Evolutionary conservation across 1,284 basidiomycete genomes (phyloP).

Genomic region (Cryptococcus amylolentus): DNA sequence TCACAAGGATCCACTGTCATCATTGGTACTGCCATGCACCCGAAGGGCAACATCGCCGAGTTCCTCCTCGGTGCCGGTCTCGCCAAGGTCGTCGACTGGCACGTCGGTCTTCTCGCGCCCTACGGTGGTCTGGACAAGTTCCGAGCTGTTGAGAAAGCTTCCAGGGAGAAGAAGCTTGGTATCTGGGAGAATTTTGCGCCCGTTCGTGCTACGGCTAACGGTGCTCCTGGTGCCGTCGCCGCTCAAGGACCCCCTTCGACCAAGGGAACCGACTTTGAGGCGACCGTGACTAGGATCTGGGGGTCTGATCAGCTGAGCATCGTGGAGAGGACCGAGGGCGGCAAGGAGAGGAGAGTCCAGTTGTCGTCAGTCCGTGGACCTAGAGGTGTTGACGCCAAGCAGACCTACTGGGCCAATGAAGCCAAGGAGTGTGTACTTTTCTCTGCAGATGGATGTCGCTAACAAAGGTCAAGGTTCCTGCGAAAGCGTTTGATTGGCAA

Average conservation of each 20-base stretch:
- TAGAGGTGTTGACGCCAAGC: slow-evolving; percentile 78
- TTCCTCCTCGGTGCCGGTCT: slow-evolving; percentile 79
- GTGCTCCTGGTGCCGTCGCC: slow-evolving; percentile 8
- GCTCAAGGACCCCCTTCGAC: slow-evolving; percentile 51
- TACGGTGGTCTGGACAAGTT: slow-evolving; percentile 78
- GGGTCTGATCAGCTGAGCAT: slow-evolving; percentile 86
- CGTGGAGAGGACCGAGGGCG: slow-evolving; percentile 58
- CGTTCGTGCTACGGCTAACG: slow-evolving; percentile 32
- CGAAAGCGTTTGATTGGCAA: slow-evolving; percentile 89
- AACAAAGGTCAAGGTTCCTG: slow-evolving; percentile 58
- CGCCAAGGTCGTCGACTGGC: slow-evolving; percentile 94
- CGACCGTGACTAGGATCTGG: slow-evolving; percentile 82
- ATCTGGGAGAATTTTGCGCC: slow-evolving; percentile 67
- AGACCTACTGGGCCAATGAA: slow-evolving; percentile 84
- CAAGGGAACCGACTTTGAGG: slow-evolving; percentile 65
- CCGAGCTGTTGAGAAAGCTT: slow-evolving; percentile 74
- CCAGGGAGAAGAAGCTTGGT: slow-evolving; percentile 75
- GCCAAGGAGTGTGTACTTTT: slow-evolving; percentile 62
- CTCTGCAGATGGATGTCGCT: neutral
- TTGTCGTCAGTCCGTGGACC: slow-evolving; percentile 86
- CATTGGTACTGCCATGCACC: slow-evolving; percentile 87
- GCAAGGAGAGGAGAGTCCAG: slow-evolving; percentile 78
- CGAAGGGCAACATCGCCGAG: slow-evolving; percentile 91
- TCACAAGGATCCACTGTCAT: slow-evolving; percentile 69
- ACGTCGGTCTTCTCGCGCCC: slow-evolving; percentile 85